Base-by-base conservation (phyloP, 306 rosid species). In the Cicer chorassanicum region DNA sequence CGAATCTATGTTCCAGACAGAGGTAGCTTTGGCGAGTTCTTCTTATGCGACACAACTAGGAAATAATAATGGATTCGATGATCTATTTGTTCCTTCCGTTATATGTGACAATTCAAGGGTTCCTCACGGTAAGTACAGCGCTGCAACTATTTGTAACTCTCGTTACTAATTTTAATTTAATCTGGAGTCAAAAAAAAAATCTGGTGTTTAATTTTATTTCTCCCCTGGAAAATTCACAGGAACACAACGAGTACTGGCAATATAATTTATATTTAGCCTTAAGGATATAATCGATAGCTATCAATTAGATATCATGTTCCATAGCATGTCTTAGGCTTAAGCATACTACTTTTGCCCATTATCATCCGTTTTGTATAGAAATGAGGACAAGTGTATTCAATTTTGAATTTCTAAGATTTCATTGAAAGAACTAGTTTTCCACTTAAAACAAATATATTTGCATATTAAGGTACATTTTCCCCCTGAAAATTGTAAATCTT, bases 51-150 rank as follows among this genome's bases (percentile, higher is more conserved):
- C 42, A 16, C 65, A 3, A 36, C 54, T 68, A 7, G 75, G 59
- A 18, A 44, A 8, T 46, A 41, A 29, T 63, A 36, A 70, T 70
- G 65, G 81, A 40, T 19, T 48, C 39, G 53, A 13, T 4, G 73
- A 29, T 70, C 73, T 73, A 14, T 24, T 42, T 41, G 24, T 65
- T 42, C 46, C 60, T 21, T 45, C 74, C 0, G 50, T n/a, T 77
- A 14, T 36, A 15, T 38, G 6, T 19, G 42, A 44, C 53, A 56
- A 54, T 66, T 50, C 78, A 0, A 14, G 6, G 21, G 69, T 67
- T 61, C 56, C 53, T 42, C 81, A 56, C 13, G 81, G 84, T 79
- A 65, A 65, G 76, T 71, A 15, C 9, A 18, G 62, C 21, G 1
- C n/a, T 55, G 12, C 7, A 56, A 68, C 18, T 29, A 2, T 8